Percentiles rank a stretch among this genome's conserved stretches.
These are phyloP conservation scores for Bipolaris zeicola DNA, from an alignment of 2,329 filamentous ascomycete genomes.

Conservation along the genomic window DNA sequence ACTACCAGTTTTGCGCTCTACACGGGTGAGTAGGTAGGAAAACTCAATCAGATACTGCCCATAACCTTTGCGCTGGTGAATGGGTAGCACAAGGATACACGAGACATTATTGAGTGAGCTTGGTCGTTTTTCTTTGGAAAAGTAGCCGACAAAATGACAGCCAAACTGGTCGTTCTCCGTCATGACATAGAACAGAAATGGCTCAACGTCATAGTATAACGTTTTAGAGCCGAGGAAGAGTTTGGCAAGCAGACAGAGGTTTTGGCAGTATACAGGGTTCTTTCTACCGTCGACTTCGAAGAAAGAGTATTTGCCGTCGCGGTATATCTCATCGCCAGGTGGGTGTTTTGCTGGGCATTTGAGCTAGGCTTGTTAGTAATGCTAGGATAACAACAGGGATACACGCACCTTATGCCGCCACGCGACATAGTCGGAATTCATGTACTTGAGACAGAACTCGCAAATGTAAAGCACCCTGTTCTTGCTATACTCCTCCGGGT, in stretches of 20 bases:
- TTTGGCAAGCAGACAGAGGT: constrained; percentile 93
- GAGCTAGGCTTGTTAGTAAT: constrained; percentile 46
- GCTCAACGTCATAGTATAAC: constrained; percentile 96
- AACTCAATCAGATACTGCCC: constrained; percentile 97
- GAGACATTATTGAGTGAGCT: constrained; percentile 97
- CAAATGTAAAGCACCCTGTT: constrained; percentile 98
- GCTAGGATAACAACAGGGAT: not conserved
- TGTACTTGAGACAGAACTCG: constrained; percentile 99
- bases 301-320: constrained; percentile 86
- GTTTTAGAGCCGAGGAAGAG: constrained; percentile 98
- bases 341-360: constrained; percentile 97
- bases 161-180: constrained; percentile 90
- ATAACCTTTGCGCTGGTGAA: constrained; percentile 96
- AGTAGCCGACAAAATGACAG: constrained; percentile 98
- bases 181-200: constrained; percentile 96
- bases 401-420: constrained; percentile 81
- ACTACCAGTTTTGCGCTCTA: constrained; percentile 91
- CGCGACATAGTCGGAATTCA: constrained; percentile 98
- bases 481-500: constrained; percentile 96
- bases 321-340: constrained; percentile 96
- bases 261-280: constrained; percentile 98
- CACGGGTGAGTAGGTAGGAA: constrained; percentile 91
- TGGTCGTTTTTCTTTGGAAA: constrained; percentile 96
- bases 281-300: constrained; percentile 98
- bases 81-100: constrained; percentile 93